phyloP scores from a whole-genome alignment of 2,329 filamentous ascomycete genomes.

The Delphinella strobiligena region DNA sequence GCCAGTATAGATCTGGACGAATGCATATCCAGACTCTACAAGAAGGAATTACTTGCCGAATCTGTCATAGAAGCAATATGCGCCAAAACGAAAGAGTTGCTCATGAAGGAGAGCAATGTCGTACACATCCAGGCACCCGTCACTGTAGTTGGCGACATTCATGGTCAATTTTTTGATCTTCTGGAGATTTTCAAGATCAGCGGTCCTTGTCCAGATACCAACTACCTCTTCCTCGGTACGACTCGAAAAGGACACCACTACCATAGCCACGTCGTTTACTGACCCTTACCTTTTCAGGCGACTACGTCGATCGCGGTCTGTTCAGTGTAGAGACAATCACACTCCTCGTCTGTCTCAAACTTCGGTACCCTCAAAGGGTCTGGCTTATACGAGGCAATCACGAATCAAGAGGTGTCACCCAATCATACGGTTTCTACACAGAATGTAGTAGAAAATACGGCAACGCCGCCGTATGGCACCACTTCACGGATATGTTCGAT shows the following conservation, averaged over 20 bases:
- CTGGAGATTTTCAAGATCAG: constrained; percentile 99
- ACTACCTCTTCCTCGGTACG: constrained; percentile 89
- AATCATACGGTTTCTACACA: constrained; percentile 98
- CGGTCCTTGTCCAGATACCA: constrained; percentile 92
- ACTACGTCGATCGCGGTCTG: constrained; percentile 91
- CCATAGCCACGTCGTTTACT: no score
- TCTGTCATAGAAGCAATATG: constrained; percentile 98
- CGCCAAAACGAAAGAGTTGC: constrained; percentile 94
- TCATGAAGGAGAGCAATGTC: constrained; percentile 99
- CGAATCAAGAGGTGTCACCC: constrained; percentile 92
- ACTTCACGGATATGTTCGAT: constrained; percentile 99
- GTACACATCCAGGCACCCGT: constrained; percentile 93
- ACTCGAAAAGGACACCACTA: constrained; percentile 14
- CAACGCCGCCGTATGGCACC: constrained; percentile 97
- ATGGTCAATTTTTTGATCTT: constrained; percentile 97
- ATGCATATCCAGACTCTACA: constrained; percentile 93
- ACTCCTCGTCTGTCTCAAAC: constrained; percentile 88
- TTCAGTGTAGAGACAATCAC: constrained; percentile 99
- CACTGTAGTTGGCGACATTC: constrained; percentile 95
- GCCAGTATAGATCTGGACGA: constrained; percentile 96
- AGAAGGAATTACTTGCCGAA: constrained; percentile 92
- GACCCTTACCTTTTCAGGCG: constrained; percentile 59
- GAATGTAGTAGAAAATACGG: constrained; percentile 97
- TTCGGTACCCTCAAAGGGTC: constrained; percentile 90
- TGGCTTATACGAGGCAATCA: constrained; percentile 73